A percentile compares a stretch with the other conserved stretches of the same genome.
phyloP scores from a whole-genome alignment of 306 rosid species.

The Vicia sativa region DNA sequence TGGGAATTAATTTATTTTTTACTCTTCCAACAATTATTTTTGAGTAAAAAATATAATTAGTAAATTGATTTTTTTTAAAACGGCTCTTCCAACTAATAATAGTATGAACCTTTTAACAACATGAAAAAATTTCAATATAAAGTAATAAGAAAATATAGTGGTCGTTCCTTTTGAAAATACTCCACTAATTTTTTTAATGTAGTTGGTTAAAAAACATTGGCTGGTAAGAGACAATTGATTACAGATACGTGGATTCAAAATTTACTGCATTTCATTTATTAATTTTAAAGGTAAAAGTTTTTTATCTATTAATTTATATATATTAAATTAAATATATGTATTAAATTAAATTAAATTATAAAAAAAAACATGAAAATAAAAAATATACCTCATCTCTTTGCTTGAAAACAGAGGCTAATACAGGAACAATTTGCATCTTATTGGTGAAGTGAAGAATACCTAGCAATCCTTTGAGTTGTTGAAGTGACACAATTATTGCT shows the following conservation, averaged over 20 bases:
- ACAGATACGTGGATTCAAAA: no score
- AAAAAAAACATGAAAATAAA: constrained; percentile 20
- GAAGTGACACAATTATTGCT: constrained; percentile 91
- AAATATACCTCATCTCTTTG: constrained; percentile 65
- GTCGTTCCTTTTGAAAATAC: constrained; percentile 15
- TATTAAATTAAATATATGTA: no score
- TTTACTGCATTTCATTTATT: no score
- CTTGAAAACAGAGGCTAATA: constrained; percentile 65
- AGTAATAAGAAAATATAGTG: not conserved
- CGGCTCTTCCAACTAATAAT: constrained; percentile 3
- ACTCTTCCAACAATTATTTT: constrained; percentile 6
- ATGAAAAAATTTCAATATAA: not conserved
- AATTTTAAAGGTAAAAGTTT: no score
- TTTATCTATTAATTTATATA: no score
- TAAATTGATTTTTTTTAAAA: no score
- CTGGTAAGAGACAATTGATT: no score
- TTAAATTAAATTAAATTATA: no score
- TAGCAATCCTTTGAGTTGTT: constrained; percentile 89
- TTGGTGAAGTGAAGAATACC: constrained; percentile 80
- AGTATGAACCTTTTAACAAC: constrained; percentile 5
- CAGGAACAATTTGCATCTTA: constrained; percentile 86
- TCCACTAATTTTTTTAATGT: not conserved
- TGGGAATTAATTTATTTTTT: not conserved
- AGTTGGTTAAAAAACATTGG: no score
- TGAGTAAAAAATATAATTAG: no score